Base-by-base conservation (phyloP, 345 rosid species). In the Eucalyptus microcorys region DNA sequence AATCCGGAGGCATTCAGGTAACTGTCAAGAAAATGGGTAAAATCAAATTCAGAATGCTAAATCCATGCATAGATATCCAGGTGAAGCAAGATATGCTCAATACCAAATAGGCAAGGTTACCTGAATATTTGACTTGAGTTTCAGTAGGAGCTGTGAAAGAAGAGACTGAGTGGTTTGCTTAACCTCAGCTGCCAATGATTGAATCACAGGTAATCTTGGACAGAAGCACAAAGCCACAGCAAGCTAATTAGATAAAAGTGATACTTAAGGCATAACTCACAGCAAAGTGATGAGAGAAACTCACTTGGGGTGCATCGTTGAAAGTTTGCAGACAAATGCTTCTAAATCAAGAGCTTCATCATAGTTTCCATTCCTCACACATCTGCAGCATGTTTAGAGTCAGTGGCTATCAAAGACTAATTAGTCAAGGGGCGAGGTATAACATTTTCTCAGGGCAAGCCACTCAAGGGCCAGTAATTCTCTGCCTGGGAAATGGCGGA, bases 341-440 rank as follows among this genome's bases (percentile, higher is more conserved):
- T 98, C 99, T 89, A 97, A 91, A 90, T 98, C 98, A 91, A 98
- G 98, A 92, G 99, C 99, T 91, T 96, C 99, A 64, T 98, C 99
- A 93, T 94, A 98, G 90, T 98, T 97, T 87, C 99, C 99, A 90
- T 97, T 98, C 88, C 99, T 93, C 88, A 96, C 99, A 89, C 99
- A 98, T 90, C 99, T 98, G 94, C 92, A 89, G 45, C 83, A 37
- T 19, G 47, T 76, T 37, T 37, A 21, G 47, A 85, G 53, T 85
- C 37, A 47, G 86, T 14, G 86, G 83, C 83, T 76, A 76, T 76
- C 27, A 76, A 71, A 37, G 45, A 71, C 43, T 19, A 71, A 19
- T 71, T 37, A 76, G 83, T 37, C 45, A 85, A n/a, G 40, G 30
- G 88, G 64, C 22, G 43, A 90, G 61, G 76, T 11, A 55, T 49